A percentile compares a stretch with the other conserved stretches of the same genome.
Evolutionary conservation across 2,329 filamentous ascomycete genomes (phyloP).

Genomic region (Fusarium dimerum): DNA sequence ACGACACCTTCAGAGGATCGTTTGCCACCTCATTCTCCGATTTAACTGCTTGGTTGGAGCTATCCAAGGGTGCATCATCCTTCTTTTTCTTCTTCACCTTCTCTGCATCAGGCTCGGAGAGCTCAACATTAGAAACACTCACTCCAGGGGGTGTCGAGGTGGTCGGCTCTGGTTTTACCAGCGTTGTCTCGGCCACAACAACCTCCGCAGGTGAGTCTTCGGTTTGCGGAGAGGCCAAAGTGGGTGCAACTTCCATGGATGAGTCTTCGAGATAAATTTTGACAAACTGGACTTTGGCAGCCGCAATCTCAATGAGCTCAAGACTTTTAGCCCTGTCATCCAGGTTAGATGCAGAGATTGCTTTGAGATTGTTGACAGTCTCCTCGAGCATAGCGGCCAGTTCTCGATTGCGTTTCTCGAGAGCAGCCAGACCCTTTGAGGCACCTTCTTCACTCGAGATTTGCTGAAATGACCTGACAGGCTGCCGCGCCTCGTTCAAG

Average conservation of each 20-base stretch:
- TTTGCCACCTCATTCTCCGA: slow-evolving; percentile 15
- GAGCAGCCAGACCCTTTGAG: slow-evolving; percentile 43
- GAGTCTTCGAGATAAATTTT: slow-evolving; percentile 63
- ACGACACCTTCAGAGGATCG: background rate
- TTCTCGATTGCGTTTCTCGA: slow-evolving; percentile 67
- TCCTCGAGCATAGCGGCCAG: slow-evolving; percentile 69
- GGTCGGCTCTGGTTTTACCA: slow-evolving; percentile 15
- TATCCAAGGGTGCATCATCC: slow-evolving; percentile 5
- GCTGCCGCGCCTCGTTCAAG: slow-evolving; percentile 60
- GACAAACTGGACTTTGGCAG: slow-evolving; percentile 66
- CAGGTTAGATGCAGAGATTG: slow-evolving; percentile 52
- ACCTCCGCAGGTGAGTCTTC: slow-evolving; percentile 17
- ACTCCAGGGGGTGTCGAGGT: slow-evolving; percentile 5
- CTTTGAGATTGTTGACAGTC: slow-evolving; percentile 63
- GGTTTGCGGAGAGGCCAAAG: slow-evolving; percentile 14
- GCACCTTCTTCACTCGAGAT: slow-evolving; percentile 38
- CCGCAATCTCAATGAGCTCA: slow-evolving; percentile 58
- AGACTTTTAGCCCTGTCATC: slow-evolving; percentile 51
- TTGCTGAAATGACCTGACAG: slow-evolving; percentile 40
- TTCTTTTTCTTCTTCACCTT: slow-evolving; percentile 8
- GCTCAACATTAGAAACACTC: slow-evolving; percentile 21
- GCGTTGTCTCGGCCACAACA: slow-evolving; percentile 11
- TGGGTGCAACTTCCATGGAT: slow-evolving; percentile 48
- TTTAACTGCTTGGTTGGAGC: slow-evolving; percentile 18
- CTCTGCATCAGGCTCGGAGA: slow-evolving; percentile 10